Percentiles rank a stretch among this genome's conserved stretches.
Conservation (phyloP, 2,329 filamentous ascomycete species). For the Tothia fuscella region DNA sequence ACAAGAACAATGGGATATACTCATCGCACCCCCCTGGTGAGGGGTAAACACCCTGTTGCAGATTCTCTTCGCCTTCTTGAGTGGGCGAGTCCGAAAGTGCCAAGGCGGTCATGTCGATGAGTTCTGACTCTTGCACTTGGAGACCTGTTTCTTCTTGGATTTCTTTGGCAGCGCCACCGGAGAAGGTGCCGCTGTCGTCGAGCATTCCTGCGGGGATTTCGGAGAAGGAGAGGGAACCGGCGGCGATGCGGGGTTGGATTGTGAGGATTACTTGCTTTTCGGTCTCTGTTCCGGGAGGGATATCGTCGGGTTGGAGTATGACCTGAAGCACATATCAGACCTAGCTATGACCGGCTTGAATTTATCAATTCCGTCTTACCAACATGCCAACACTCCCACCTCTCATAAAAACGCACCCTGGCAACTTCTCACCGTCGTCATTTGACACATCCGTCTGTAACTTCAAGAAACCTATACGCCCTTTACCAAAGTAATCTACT, state of each 20-base stretch:
- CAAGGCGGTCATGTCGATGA: conserved; percentile 43
- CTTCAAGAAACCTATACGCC: conserved; percentile 44
- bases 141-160: conserved; percentile 46
- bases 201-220: conserved; percentile 52
- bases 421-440: conserved; percentile 37
- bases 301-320: conserved; percentile 42
- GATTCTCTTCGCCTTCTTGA: conserved; percentile 19
- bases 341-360: not conserved
- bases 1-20: conserved; percentile 45
- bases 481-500: conserved; percentile 39
- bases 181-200: conserved; percentile 42
- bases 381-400: conserved; percentile 48
- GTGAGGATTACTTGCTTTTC: conserved; percentile 43
- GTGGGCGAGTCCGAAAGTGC: conserved; percentile 23
- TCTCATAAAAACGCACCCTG: conserved; percentile 45
- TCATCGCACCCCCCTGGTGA: conserved; percentile 46
- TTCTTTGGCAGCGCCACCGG: conserved; percentile 43
- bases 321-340: conserved; percentile 25
- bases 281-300: conserved; percentile 24
- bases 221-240: conserved; percentile 40
- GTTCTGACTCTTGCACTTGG: conserved; percentile 35
- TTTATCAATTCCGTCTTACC: conserved; percentile 23
- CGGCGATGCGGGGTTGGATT: conserved; percentile 45
- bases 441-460: conserved; percentile 43
- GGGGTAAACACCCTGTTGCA: conserved; percentile 42